These are phyloP conservation scores for Russula sp. DNA, from an alignment of 768 basidiomycete genomes.

Conservation along the genomic window DNA sequence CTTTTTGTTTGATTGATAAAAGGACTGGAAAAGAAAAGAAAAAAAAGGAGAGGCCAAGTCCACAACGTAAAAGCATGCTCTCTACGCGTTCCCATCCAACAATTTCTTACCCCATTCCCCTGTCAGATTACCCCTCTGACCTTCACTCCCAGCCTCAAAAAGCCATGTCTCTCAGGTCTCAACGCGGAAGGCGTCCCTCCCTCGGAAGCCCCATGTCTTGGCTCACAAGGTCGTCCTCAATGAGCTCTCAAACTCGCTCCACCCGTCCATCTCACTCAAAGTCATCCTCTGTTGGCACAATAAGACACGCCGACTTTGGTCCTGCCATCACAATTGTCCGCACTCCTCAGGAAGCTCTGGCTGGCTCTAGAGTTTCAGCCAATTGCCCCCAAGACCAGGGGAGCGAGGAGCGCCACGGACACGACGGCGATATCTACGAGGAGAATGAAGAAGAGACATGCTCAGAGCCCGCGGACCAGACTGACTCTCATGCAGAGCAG, in stretches of 20 bases:
- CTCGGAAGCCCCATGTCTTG: slow-evolving; percentile 45
- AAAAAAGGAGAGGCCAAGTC: background rate
- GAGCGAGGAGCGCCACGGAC: background rate
- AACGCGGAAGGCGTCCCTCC: slow-evolving; percentile 39
- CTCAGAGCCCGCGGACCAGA: background rate
- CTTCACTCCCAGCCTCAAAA: slow-evolving; percentile 9
- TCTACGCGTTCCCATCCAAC: slow-evolving; percentile 18
- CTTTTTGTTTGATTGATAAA: slow-evolving; percentile 5
- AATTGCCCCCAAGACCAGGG: slow-evolving; percentile 20
- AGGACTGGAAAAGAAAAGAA: background rate
- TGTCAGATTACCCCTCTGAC: slow-evolving; percentile 9
- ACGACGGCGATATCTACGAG: background rate
- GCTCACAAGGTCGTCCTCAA: slow-evolving; percentile 42
- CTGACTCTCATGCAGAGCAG: slow-evolving; percentile 12
- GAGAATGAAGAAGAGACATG: slow-evolving; percentile 9
- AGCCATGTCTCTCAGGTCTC: slow-evolving; percentile 31
- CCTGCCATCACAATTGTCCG: slow-evolving; percentile 71
- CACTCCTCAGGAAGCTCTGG: slow-evolving; percentile 77
- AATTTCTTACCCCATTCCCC: slow-evolving; percentile 25
- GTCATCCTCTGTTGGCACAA: slow-evolving; percentile 36
- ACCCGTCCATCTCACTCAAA: slow-evolving; percentile 47
- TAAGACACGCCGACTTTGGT: slow-evolving; percentile 54
- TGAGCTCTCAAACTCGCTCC: slow-evolving; percentile 34
- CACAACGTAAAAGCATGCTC: slow-evolving; percentile 23
- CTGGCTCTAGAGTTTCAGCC: slow-evolving; percentile 33